Evolutionary conservation across 2,329 filamentous ascomycete species (phyloP), one percentile per base, ranked within the genome.

Genomic region (Penicillium sumatraense): DNA sequence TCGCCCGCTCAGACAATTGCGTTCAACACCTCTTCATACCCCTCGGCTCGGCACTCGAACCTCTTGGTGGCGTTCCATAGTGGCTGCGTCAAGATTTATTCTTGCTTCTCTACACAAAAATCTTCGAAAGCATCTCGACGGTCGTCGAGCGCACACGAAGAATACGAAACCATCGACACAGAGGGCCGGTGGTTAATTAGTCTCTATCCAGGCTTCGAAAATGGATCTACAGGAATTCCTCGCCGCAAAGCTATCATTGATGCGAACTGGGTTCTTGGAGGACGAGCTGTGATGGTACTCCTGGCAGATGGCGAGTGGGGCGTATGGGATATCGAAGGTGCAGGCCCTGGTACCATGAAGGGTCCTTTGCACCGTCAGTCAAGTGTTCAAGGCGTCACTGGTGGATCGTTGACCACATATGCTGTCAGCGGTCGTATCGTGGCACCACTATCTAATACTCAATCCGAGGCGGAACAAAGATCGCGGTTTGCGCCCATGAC

Each of bases 31-130:
- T 79, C 80, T 6, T 68, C 77, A 35, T 81, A 80, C 60, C 81
- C 83, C 4, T 80, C 80, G 21, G 68, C 72, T 23, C 78, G 81
- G 11, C 82, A 85, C 66, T 79, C 81, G 0, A 79, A 81, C 41
- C 68, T 87, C 10, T 74, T 88, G 8, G 72, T 87, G 6, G 76
- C 80, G 1, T 83, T 86, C 53, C 68, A 76, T 1, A 77, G 74
- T n/a, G 84, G 85, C 5, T 78, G 75, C 38, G 81, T 84, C 24
- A 83, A 84, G 50, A 74, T 87, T 13, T 85, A 84, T 63, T 81
- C 85, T 50, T 81, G 80, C 23, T 78, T 84, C 27, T 73, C 79
- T 18, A 35, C 57, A 14, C 66, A 60, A 20, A 72, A 67, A 38
- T 53, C 59, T 14, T 61, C 61, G 6, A 72, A 63, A 44, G 44